Conservation (phyloP, 441 rosid genomes). For the Populus hybrid region DNA sequence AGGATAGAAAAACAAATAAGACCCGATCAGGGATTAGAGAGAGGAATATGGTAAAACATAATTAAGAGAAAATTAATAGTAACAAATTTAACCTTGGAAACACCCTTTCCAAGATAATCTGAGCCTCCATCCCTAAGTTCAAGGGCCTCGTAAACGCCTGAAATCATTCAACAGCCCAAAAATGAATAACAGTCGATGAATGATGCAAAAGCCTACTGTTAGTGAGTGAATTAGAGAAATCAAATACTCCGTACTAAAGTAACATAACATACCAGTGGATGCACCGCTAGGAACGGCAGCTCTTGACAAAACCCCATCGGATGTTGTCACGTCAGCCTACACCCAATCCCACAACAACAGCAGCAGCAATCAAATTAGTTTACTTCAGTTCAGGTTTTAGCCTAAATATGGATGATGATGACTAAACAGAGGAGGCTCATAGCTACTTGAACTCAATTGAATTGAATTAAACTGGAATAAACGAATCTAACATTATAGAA, state of each 20-base stretch:
- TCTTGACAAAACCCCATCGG: constrained; percentile 47
- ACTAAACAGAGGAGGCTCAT: background rate
- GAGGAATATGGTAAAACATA: background rate
- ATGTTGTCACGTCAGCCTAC: constrained; percentile 59
- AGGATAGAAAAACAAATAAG: constrained; percentile 1
- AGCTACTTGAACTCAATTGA: constrained; percentile 9
- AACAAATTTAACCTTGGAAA: constrained; percentile 54
- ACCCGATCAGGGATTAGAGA: background rate
- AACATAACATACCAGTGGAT: constrained; percentile 65
- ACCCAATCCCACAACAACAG: background rate
- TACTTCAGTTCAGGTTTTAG: background rate
- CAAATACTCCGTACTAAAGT: background rate
- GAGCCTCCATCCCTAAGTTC: constrained; percentile 95
- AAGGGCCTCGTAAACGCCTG: constrained; percentile 94
- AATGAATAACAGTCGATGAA: background rate
- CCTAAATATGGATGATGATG: background rate
- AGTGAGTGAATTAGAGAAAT: background rate
- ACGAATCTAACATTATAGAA: background rate
- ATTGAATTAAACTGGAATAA: background rate
- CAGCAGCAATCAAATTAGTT: background rate
- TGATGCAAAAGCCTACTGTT: background rate
- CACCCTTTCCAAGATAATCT: constrained; percentile 96
- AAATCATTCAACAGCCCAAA: background rate
- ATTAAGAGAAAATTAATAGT: background rate
- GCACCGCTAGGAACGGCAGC: constrained; percentile 96